phyloP scores from a whole-genome alignment of 2,329 filamentous ascomycete genomes.

The Thielaviopsis euricoi region DNA sequence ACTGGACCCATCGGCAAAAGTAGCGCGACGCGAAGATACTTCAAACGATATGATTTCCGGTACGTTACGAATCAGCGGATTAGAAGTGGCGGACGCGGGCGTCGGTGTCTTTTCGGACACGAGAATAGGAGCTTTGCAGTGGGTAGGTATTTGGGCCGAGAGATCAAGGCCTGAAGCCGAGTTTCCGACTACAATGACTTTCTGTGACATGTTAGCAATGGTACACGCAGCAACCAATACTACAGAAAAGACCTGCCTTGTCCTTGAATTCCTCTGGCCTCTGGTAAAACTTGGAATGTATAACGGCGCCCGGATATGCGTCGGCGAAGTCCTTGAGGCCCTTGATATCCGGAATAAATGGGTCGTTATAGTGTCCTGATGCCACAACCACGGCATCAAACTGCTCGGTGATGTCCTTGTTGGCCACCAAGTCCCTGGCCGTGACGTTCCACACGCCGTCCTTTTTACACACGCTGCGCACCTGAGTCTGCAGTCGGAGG shows the following conservation, averaged over 20 bases:
- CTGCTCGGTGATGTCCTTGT: constrained; percentile 24
- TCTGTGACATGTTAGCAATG: constrained; percentile 20
- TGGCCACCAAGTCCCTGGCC: not conserved
- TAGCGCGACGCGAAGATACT: constrained; percentile 25
- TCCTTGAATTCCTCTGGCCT: constrained; percentile 26
- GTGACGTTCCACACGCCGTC: constrained; percentile 2
- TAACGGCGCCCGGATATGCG: constrained; percentile 29
- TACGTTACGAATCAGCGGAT: constrained; percentile 32
- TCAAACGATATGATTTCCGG: constrained; percentile 32
- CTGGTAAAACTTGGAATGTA: constrained; percentile 38
- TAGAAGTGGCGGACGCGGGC: constrained; percentile 14
- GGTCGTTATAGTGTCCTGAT: constrained; percentile 43
- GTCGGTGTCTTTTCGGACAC: not conserved
- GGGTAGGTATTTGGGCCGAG: constrained; percentile 32
- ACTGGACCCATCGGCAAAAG: constrained; percentile 37
- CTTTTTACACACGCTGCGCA: constrained; percentile 18
- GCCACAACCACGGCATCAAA: constrained; percentile 47
- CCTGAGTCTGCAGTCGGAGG: constrained; percentile 1
- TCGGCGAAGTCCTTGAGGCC: constrained; percentile 32
- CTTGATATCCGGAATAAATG: constrained; percentile 33
- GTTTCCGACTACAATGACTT: constrained; percentile 44
- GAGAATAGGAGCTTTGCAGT: constrained; percentile 28
- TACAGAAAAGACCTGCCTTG: constrained; percentile 21
- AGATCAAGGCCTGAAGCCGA: constrained; percentile 50
- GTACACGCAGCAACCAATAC: too few relatives aligned